These are phyloP conservation scores for Prunus mira DNA, from an alignment of 306 rosid genomes.

Conservation along the genomic window DNA sequence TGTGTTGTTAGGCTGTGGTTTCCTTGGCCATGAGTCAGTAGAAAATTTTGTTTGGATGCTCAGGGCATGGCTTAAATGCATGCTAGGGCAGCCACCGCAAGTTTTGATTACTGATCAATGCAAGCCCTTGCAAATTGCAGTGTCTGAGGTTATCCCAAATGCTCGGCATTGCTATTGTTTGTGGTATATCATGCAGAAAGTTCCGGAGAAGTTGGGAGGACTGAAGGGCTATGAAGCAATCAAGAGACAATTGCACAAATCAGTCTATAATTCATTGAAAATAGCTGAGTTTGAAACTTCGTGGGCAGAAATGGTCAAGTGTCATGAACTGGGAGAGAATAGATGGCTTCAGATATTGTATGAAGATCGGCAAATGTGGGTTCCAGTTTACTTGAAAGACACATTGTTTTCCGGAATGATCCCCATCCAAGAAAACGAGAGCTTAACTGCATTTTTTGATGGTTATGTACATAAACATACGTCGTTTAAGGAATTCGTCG, in stretches of 20 bases:
- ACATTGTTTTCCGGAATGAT: slow-evolving; percentile 58
- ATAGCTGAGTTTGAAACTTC: slow-evolving; percentile 65
- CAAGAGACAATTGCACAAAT: slow-evolving; percentile 45
- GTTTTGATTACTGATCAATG: slow-evolving; percentile 66
- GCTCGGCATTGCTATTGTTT: slow-evolving; percentile 63
- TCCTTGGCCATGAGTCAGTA: slow-evolving; percentile 61
- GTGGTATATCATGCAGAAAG: slow-evolving; percentile 60
- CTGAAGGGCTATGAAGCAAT: slow-evolving; percentile 62
- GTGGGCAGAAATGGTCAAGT: slow-evolving; percentile 63
- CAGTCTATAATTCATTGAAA: slow-evolving; percentile 58
- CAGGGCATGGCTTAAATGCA: slow-evolving; percentile 67
- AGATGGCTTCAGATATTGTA: slow-evolving; percentile 64
- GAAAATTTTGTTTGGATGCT: slow-evolving; percentile 67
- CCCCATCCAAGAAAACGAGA: slow-evolving; percentile 48
- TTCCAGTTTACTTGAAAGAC: slow-evolving; percentile 74
- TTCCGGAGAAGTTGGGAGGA: slow-evolving; percentile 84
- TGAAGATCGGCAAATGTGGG: slow-evolving; percentile 58
- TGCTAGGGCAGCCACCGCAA: slow-evolving; percentile 51
- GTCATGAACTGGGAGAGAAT: slow-evolving; percentile 48
- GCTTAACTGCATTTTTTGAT: slow-evolving; percentile 53
- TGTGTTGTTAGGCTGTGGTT: slow-evolving; percentile 68
- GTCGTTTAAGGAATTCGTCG: slow-evolving; percentile 73
- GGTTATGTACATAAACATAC: slow-evolving; percentile 75
- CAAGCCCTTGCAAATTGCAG: slow-evolving; percentile 58
- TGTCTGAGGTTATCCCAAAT: slow-evolving; percentile 57